Base-by-base conservation (phyloP, 768 basidiomycete genomes). In the Macrolepiota albuminosa region DNA sequence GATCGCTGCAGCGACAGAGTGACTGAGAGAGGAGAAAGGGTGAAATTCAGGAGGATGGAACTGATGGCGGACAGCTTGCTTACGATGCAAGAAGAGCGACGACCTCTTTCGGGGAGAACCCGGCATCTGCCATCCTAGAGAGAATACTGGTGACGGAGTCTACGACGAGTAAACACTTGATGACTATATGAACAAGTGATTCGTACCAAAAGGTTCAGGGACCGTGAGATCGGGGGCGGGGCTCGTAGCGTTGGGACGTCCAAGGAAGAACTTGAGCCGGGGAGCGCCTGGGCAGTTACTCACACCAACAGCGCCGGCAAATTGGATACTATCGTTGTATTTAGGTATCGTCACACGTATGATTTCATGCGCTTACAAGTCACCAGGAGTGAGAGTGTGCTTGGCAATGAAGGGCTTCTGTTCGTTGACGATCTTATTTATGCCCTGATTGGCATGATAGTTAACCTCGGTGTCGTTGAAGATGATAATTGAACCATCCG, bases 1-100 rank as follows among this genome's bases (percentile, higher is more conserved):
- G 5, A n/a, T 54, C 54, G 54, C 29, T 21, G 54, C 54, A 42
- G 54, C 54, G 54, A 54, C 54, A n/a, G 54, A 54, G 8, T 54
- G 54, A 2, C 54, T 54, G 42, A 0, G 42, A 43, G 42, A 18
- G 0, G 31, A 3, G 6, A 16, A 52, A 42, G 31, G 42, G 31
- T 10, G 18, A 11, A 4, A 42, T 26, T 1, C 9, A 13, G 18
- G 42, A 26, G 1, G n/a, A 39, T 13, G 10, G 11, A 10, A 18
- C 4, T 18, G 53, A n/a, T 10, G 6, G 8, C 9, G 21, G 40
- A 31, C 18, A 29, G 29, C 4, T 50, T 40, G 24, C 54, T 43
- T 33, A 54, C 40, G 54, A 54, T 54, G 54, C 40, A 43, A 54
- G 54, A 26, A 54, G 54, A 13, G 54, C 40, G 29, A 54, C 40